These are phyloP conservation scores for Diaporthe longicolla DNA, from an alignment of 2,329 filamentous ascomycete species.

Conservation along the genomic window DNA sequence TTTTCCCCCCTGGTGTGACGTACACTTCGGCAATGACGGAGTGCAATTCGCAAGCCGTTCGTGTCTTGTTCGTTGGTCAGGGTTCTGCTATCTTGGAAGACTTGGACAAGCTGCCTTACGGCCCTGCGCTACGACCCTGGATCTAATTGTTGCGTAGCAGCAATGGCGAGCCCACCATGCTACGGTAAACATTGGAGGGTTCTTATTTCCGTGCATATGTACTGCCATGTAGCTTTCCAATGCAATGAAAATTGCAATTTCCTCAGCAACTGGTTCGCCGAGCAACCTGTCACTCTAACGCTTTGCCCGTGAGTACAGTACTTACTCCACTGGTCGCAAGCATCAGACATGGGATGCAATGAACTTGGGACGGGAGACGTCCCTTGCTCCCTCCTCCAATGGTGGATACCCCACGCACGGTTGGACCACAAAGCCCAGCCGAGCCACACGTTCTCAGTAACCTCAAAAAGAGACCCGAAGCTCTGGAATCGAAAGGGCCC, in stretches of 20 bases:
- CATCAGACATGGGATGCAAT: conserved; percentile 1
- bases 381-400: conserved; percentile 16
- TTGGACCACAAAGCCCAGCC: neutral
- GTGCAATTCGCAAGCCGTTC: neutral
- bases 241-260: neutral
- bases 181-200: neutral
- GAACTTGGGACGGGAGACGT: conserved; percentile 17
- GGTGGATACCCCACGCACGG: neutral
- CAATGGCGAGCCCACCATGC: no score
- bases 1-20: neutral
- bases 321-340: neutral
- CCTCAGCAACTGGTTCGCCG: neutral
- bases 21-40: neutral
- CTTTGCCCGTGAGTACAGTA: neutral
- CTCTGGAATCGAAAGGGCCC: conserved; percentile 25
- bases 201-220: neutral
- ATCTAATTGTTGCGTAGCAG: neutral
- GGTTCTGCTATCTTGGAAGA: neutral
- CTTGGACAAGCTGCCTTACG: neutral
- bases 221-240: neutral
- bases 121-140: conserved; percentile 18
- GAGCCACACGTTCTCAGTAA: neutral
- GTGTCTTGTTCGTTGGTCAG: conserved; percentile 11
- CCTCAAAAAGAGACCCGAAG: neutral
- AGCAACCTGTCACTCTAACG: conserved; percentile 7